Base-by-base conservation (phyloP, 1,284 basidiomycete genomes). In the Ceratobasidium sp. region DNA sequence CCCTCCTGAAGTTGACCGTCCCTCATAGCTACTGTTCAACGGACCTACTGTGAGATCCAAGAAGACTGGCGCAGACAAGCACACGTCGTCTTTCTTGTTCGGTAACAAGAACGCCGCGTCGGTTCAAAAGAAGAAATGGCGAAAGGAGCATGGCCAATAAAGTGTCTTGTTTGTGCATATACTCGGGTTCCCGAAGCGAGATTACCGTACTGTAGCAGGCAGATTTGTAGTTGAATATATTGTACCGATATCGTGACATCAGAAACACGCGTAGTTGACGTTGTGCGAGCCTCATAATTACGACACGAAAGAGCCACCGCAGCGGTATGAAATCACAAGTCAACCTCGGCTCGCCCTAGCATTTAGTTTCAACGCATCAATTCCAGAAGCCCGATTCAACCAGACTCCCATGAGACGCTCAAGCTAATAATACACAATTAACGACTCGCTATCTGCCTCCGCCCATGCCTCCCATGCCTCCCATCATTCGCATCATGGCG, bases 21-120 rank as follows among this genome's bases (percentile, higher is more conserved):
- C 10, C 31, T 35, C 31, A 7, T 72, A 92, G 90, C 82, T 87
- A 50, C 75, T 87, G 58, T 92, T 92, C 74, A 83, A 84, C 34
- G 82, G 82, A 12, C 81, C 87, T 15, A 80, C 82, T 13, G 76
- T 79, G 50, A 77, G 84, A 49, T 91, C 89, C 22, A 85, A 84
- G 75, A 89, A 85, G 75, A 92, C 90, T 1, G 90, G 90, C 6
- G 87, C 90, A 29, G 89, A 92, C 79, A 92, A 92, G 75, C 86
- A 85, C 70, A 93, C 90, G 3, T 91, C 90, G 17, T 75, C 85
- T 1, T 91, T 92, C 77, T 79, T 92, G 20, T 93, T 93, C 75
- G 85, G 88, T 0, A 93, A 91, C 79, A 89, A 84, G 74, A 80
- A 81, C 47, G 86, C 90, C 29, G 90, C 91, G 8, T 90, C 89